A percentile compares a stretch with the other conserved stretches of the same genome.
These are phyloP conservation scores for Talaromyces pinophilus DNA, from an alignment of 2,329 filamentous ascomycete species.

Conservation along the genomic window DNA sequence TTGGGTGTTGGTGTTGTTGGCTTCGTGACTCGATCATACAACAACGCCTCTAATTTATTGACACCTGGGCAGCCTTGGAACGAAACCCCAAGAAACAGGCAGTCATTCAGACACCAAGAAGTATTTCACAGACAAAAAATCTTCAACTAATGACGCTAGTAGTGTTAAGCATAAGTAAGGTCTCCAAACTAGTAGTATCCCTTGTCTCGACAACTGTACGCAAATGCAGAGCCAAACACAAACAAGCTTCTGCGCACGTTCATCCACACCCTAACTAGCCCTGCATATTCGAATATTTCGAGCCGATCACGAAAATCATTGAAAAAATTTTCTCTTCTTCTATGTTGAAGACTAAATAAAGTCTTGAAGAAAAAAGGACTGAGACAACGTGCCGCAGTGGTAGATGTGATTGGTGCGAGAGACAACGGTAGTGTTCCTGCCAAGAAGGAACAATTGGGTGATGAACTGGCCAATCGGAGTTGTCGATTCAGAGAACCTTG, in stretches of 20 bases:
- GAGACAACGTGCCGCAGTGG: background rate
- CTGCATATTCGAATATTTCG: background rate
- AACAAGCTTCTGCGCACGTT: background rate
- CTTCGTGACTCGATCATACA: background rate
- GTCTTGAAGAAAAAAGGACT: background rate
- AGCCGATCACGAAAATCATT: background rate
- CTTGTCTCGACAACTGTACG: background rate
- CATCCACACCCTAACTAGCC: background rate
- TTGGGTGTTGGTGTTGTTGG: background rate
- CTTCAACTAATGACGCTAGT: background rate
- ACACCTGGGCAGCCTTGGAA: background rate
- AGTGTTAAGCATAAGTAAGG: slow-evolving; percentile 1
- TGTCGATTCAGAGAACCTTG: background rate
- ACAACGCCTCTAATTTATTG: too few species aligned
- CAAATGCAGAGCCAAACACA: background rate
- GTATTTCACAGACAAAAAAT: background rate
- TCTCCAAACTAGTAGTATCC: background rate
- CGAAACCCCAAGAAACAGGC: background rate
- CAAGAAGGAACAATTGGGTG: background rate
- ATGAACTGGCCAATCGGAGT: background rate
- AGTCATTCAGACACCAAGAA: background rate
- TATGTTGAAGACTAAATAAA: background rate
- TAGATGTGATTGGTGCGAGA: background rate
- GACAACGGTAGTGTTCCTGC: background rate
- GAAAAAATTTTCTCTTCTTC: background rate